These are phyloP conservation scores for Pezizomycotina sp. DNA, from an alignment of 2,329 filamentous ascomycete species.

Conservation along the genomic window DNA sequence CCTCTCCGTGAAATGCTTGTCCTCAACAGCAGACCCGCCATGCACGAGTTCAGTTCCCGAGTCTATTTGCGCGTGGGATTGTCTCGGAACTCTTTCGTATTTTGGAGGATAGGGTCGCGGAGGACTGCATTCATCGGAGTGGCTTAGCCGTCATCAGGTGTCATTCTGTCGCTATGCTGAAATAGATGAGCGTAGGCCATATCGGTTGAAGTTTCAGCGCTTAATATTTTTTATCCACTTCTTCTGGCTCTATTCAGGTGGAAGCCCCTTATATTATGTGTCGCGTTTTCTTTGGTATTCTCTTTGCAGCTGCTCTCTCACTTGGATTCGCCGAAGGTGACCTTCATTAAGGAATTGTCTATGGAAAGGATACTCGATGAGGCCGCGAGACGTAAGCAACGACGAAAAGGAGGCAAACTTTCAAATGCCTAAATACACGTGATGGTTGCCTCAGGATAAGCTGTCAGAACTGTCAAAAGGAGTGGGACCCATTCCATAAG, in stretches of 20 bases:
- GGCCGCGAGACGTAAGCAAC: constrained; percentile 50
- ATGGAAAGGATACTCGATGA: constrained; percentile 38
- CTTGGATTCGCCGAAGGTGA: no score
- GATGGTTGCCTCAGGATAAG: constrained; percentile 47
- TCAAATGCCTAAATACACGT: constrained; percentile 53
- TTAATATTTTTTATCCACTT: no score
- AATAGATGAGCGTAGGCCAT: constrained; percentile 61
- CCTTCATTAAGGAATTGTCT: no score
- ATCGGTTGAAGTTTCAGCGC: no score
- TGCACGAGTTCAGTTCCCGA: constrained; percentile 60
- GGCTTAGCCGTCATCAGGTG: constrained; percentile 63
- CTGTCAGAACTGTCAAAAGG: constrained; percentile 65
- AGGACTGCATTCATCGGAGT: constrained; percentile 57
- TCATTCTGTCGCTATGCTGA: constrained; percentile 83
- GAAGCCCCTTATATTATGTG: no score
- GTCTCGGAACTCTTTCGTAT: constrained; percentile 53
- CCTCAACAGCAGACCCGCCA: constrained; percentile 46
- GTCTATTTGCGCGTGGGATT: constrained; percentile 58
- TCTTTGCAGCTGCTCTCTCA: no score
- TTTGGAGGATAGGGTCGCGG: constrained; percentile 63
- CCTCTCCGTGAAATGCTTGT: constrained; percentile 69
- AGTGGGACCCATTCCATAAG: constrained; percentile 74
- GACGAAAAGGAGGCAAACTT: constrained; percentile 58
- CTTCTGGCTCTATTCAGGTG: no score
- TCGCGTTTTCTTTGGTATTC: no score